Evolutionary conservation across 192 early-diverging fungal species (phyloP).

Genomic region (Oehlia diaphana): DNA sequence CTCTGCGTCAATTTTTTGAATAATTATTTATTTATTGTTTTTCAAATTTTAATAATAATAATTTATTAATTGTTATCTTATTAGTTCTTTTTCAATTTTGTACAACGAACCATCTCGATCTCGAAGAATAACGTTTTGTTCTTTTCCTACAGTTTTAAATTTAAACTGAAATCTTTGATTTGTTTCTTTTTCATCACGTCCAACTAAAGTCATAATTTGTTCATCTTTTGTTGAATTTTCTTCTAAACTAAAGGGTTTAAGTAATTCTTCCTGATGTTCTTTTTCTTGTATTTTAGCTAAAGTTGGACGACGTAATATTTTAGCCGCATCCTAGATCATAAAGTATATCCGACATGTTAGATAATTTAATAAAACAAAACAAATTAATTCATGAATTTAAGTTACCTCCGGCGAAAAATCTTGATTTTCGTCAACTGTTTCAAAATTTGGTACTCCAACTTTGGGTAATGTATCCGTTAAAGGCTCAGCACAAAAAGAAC

Average conservation of each 20-base stretch:
- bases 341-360: background rate
- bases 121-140: background rate
- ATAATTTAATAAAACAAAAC: background rate
- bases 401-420: constrained; percentile 61
- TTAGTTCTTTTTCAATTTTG: background rate
- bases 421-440: constrained; percentile 78
- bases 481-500: constrained; percentile 46
- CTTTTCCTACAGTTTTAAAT: constrained; percentile 40
- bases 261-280: constrained; percentile 32
- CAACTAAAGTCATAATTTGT: constrained; percentile 15
- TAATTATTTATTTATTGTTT: too few relatives aligned
- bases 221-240: constrained; percentile 32
- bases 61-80: background rate
- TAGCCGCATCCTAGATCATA: constrained; percentile 67
- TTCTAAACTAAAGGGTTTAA: constrained; percentile 36
- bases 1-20: too few relatives aligned
- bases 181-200: constrained; percentile 29
- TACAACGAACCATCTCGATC: constrained; percentile 23
- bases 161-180: constrained; percentile 43
- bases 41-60: background rate
- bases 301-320: constrained; percentile 67
- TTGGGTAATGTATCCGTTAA: constrained; percentile 56
- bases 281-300: constrained; percentile 45
- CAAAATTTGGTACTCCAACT: constrained; percentile 74
- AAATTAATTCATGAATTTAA: too few relatives aligned